Evolutionary conservation across 169 alveolate genomes (phyloP), one percentile per base, ranked within the genome.

Genomic region (Plasmodium knowlesi): DNA sequence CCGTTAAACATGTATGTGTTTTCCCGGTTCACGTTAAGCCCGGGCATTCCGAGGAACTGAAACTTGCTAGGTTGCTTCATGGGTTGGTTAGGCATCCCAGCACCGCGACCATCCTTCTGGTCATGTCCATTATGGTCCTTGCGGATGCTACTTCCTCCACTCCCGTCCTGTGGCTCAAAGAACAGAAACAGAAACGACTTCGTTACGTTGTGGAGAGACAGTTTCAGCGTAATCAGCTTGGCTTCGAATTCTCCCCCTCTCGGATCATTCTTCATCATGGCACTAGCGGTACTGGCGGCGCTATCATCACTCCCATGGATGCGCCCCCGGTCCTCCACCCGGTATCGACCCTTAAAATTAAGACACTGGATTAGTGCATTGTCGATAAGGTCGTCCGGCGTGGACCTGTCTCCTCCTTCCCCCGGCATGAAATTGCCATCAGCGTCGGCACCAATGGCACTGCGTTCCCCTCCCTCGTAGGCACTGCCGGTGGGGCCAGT

Each of bases 181-280:
- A 79, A 79, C 70, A 89, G 50, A 89, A 89, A 89, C 12, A 79
- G 34, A 57, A 46, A 89, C 5, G 90, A 22, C 50, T 89, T 89
- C 8, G 83, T 89, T 12, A 67, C 41, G 72, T 89, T 89, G 22
- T 76, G 22, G 9, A 89, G 57, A 1, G 94, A 78, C n/a, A 89
- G 54, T 37, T 89, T 89, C n/a, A 89, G 74, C 25, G 94, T 78
- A 57, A 89, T 43, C 32, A 89, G 30, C 72, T 89, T 89, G 1
- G 90, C 94, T 37, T 89, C 94, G 28, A 89, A 78, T 3, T 10
- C 57, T 9, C 89, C 83, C 5, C 50, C 54, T 0, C 30, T 37
- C 28, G n/a, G 39, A 0, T 30, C 6, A 1, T 37, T 5, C 76
- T 1, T 67, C 76, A 1, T 22, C 39, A 30, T 14, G n/a, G 39